Evolutionary conservation across 2,329 filamentous ascomycete species (phyloP).

Genomic region (Colletotrichum graminicola): DNA sequence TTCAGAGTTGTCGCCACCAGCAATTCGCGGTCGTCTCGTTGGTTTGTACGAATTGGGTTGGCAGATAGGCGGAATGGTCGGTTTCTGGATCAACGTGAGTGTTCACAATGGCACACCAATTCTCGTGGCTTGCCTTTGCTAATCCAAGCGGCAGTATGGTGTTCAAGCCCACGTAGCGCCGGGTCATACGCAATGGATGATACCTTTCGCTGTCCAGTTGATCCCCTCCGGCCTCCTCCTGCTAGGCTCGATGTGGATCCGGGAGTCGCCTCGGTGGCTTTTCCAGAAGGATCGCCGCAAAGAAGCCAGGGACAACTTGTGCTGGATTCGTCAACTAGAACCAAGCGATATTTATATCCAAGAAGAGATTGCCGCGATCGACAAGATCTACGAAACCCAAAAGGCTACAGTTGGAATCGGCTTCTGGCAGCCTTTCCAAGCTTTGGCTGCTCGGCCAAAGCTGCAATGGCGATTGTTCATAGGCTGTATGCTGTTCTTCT

Average conservation of each 20-base stretch:
- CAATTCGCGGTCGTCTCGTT: conserved; percentile 66
- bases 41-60: conserved; percentile 67
- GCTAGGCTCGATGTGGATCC: conserved; percentile 60
- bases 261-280: conserved; percentile 71
- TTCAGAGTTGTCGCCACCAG: conserved; percentile 61
- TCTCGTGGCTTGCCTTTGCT: conserved; percentile 46
- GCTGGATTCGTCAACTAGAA: conserved; percentile 66
- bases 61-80: conserved; percentile 65
- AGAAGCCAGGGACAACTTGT: conserved; percentile 63
- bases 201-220: conserved; percentile 66
- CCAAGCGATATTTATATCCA: conserved; percentile 69
- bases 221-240: conserved; percentile 66
- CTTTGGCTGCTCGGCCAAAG: conserved; percentile 59
- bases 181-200: conserved; percentile 56
- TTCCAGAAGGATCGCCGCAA: conserved; percentile 65
- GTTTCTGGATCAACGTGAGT: conserved; percentile 61
- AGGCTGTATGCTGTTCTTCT: conserved; percentile 74
- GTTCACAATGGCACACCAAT: conserved; percentile 42
- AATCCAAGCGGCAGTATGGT: conserved; percentile 44
- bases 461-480: conserved; percentile 72
- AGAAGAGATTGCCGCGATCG: conserved; percentile 72
- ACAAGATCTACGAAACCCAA: conserved; percentile 62
- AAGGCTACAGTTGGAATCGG: conserved; percentile 65
- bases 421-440: conserved; percentile 71
- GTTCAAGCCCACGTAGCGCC: conserved; percentile 38